Base-by-base conservation (phyloP, 352 stramenopile genomes). In the Globisporangium nodosum region DNA sequence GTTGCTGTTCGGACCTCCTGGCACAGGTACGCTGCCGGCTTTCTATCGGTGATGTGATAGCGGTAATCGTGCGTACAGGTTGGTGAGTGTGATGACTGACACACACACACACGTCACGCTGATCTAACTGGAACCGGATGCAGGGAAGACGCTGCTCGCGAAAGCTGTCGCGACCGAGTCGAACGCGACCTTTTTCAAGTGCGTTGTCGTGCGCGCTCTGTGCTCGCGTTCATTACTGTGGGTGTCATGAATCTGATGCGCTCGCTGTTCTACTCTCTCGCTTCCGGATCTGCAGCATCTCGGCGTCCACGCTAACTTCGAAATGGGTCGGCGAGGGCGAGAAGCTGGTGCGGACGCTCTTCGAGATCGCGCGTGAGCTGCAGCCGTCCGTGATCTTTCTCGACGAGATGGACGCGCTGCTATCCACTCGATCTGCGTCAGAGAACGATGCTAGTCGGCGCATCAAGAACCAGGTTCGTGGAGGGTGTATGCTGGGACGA, bases 341-440 rank as follows among this genome's bases (percentile, higher is more conserved):
- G 71, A 98, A 99, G 64, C 71, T 99, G 30, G 84, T 99, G 33
- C 69, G 90, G 24, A 88, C 88, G 15, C 78, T 99, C 1, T 99
- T 99, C 58, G 66, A 83, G 30, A 90, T 97, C 66, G 96, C 94
- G 4, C 72, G 81, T 7, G 86, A 95, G 52, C 66, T 91, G 1
- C 81, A 91, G 50, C 87, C 88, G 1, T 76, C 82, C 4, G 87
- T 97, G 30, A 86, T 97, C 21, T 97, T 97, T 48, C 81, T 97
- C 53, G 88, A 97, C 49, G 88, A 97, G 52, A 94, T 96, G 54
- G 88, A 97, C 46, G 81, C 86, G 43, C 58, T 97, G 50, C 57
- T 97, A 12, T 88, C 84, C 7, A 78, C 71, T 56, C 82, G 81
- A 11, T 92, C 78, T 15, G 59, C 75, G 0, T 87, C 76, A 0